A percentile compares a stretch with the other conserved stretches of the same genome.
Conservation (phyloP, 306 rosid genomes). For the Quercus cerris region DNA sequence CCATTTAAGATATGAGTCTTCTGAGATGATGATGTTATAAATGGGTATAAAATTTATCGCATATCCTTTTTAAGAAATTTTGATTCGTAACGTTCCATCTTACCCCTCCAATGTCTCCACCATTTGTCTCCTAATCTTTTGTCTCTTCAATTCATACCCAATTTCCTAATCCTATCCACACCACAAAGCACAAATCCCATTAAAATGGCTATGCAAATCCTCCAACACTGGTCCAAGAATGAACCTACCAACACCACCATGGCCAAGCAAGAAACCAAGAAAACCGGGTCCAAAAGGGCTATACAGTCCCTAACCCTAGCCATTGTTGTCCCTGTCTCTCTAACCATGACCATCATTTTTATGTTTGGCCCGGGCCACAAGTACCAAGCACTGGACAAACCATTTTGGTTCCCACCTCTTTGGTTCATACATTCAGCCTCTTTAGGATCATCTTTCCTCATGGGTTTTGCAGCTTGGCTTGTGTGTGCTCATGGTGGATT, state of each 20-base stretch:
- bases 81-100: slow-evolving; percentile 39
- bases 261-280: slow-evolving; percentile 34
- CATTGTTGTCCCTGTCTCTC: slow-evolving; percentile 36
- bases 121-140: background rate
- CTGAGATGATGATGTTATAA: too few species aligned
- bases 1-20: too few species aligned
- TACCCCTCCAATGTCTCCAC: slow-evolving; percentile 10
- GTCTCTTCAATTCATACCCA: background rate
- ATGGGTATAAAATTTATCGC: background rate
- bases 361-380: slow-evolving; percentile 42
- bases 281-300: slow-evolving; percentile 40
- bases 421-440: slow-evolving; percentile 61
- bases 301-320: slow-evolving; percentile 47
- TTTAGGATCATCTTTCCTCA: slow-evolving; percentile 40
- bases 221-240: background rate
- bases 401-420: slow-evolving; percentile 58
- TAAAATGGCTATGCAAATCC: background rate
- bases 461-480: slow-evolving; percentile 73
- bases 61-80: slow-evolving; percentile 16
- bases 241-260: background rate
- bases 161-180: background rate
- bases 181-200: background rate
- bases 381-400: slow-evolving; percentile 29
- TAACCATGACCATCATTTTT: slow-evolving; percentile 33
- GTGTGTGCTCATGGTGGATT: slow-evolving; percentile 86